A percentile compares a stretch with the other conserved stretches of the same genome.
These are phyloP conservation scores for Candida xyloterini DNA, from an alignment of 805 yeast genomes.

Conservation along the genomic window DNA sequence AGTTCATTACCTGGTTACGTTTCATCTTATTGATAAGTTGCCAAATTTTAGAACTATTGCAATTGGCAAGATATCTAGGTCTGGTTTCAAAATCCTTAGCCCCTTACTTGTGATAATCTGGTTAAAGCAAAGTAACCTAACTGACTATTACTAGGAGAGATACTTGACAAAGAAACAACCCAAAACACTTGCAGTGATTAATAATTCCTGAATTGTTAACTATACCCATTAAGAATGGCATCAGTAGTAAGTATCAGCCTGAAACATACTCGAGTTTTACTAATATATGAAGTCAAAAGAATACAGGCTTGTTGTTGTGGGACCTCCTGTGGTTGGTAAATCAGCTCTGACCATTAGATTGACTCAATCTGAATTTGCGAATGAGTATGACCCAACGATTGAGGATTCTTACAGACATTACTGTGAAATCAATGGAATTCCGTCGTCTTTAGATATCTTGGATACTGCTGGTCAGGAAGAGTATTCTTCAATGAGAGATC, in stretches of 20 bases:
- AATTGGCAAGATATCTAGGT: neutral
- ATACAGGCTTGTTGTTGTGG: slow-evolving; percentile 92
- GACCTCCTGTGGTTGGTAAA: slow-evolving; percentile 99
- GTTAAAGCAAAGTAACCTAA: neutral
- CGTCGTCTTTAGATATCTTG: slow-evolving; percentile 76
- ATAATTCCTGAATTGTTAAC: neutral
- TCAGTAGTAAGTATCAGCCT: slow-evolving; percentile 7
- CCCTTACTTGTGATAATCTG: neutral
- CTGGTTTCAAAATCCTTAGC: neutral
- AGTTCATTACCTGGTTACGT: neutral
- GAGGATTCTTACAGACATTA: slow-evolving; percentile 90
- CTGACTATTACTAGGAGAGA: neutral
- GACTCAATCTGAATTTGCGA: slow-evolving; percentile 92
- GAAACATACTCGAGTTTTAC: neutral
- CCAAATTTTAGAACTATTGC: neutral
- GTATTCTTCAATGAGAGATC: slow-evolving; percentile 89
- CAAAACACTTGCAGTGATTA: neutral
- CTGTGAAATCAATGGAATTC: slow-evolving; percentile 76
- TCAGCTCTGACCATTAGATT: slow-evolving; percentile 93
- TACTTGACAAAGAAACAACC: neutral
- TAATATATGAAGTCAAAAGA: slow-evolving; percentile 43
- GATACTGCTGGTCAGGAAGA: slow-evolving; percentile 99
- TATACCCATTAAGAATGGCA: slow-evolving; percentile 1
- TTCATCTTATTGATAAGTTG: neutral
- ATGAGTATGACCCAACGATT: slow-evolving; percentile 97